Conservation (phyloP, 2,329 filamentous ascomycete species). For the Cytospora leucostoma region DNA sequence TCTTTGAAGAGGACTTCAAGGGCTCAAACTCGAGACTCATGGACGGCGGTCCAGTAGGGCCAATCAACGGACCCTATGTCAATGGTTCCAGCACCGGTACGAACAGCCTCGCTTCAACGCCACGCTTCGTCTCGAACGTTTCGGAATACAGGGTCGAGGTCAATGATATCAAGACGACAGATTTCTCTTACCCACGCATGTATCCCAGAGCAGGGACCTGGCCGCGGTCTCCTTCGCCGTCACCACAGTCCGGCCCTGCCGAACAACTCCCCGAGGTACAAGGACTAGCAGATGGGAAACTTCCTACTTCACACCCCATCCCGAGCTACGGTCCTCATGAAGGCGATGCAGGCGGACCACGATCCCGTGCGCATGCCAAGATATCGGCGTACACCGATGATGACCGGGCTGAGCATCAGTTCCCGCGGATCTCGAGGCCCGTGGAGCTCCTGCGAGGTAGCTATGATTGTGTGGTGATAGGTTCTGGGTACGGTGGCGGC, state of each 20-base stretch:
- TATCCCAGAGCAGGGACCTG: conserved; percentile 19
- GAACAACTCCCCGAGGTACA: conserved; percentile 6
- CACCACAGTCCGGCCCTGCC: conserved; percentile 1
- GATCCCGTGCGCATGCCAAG: conserved; percentile 36
- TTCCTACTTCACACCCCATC: conserved; percentile 31
- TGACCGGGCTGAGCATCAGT: conserved; percentile 34
- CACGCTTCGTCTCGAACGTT: neutral
- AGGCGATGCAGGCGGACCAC: conserved; percentile 38
- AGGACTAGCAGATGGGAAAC: conserved; percentile 21
- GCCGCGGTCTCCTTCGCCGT: conserved; percentile 19
- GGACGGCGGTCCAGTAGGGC: conserved; percentile 21
- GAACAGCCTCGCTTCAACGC: conserved; percentile 21
- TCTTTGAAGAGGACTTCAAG: neutral
- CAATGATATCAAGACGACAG: neutral
- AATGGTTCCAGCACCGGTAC: conserved; percentile 23
- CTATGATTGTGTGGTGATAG: conserved; percentile 69
- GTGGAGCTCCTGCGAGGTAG: conserved; percentile 57
- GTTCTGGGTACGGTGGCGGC: conserved; percentile 68
- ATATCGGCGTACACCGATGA: conserved; percentile 35
- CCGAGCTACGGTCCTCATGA: conserved; percentile 36
- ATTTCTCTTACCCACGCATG: neutral
- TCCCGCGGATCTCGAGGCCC: conserved; percentile 57
- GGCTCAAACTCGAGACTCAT: neutral
- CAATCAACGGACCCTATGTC: conserved; percentile 10
- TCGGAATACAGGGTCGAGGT: conserved; percentile 3